Conservation (phyloP, 768 basidiomycete genomes). For the Trametes punicea region DNA sequence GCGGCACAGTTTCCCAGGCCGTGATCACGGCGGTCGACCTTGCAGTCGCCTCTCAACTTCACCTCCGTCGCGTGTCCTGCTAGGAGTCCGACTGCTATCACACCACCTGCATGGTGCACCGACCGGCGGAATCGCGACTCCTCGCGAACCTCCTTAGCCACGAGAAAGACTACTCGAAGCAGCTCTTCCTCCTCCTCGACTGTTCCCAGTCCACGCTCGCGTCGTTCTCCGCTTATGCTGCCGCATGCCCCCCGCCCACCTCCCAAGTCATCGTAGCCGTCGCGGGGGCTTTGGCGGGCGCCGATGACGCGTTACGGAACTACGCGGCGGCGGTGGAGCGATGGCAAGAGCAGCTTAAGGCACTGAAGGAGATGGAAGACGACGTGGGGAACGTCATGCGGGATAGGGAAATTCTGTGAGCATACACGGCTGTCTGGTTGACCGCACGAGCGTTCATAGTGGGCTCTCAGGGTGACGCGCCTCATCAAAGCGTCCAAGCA, state of each 20-base stretch:
- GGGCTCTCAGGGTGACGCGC: slow-evolving; percentile 57
- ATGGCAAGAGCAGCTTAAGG: slow-evolving; percentile 60
- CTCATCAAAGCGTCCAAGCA: slow-evolving; percentile 76
- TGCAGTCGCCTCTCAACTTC: too few relatives aligned
- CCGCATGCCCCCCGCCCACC: slow-evolving; percentile 55
- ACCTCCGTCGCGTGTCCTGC: too few relatives aligned
- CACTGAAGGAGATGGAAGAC: slow-evolving; percentile 66
- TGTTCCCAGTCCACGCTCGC: slow-evolving; percentile 58
- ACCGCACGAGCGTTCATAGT: neutral
- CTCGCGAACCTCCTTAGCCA: slow-evolving; percentile 62
- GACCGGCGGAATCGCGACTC: slow-evolving; percentile 69
- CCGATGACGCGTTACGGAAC: slow-evolving; percentile 63
- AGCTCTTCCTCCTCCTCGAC: slow-evolving; percentile 54
- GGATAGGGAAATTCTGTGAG: slow-evolving; percentile 81
- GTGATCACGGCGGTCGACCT: too few relatives aligned
- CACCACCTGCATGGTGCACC: slow-evolving; percentile 55
- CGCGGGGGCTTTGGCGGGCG: slow-evolving; percentile 54
- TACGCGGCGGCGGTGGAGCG: slow-evolving; percentile 61
- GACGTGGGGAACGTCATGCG: slow-evolving; percentile 66
- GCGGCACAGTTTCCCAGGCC: too few relatives aligned
- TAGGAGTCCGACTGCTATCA: too few relatives aligned
- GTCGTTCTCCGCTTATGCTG: slow-evolving; percentile 69
- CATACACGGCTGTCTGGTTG: slow-evolving; percentile 13
- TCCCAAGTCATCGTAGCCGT: slow-evolving; percentile 52
- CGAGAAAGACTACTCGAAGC: slow-evolving; percentile 71